Evolutionary conservation across 441 rosid species (phyloP).

Genomic region (Theobroma grandiflorum): DNA sequence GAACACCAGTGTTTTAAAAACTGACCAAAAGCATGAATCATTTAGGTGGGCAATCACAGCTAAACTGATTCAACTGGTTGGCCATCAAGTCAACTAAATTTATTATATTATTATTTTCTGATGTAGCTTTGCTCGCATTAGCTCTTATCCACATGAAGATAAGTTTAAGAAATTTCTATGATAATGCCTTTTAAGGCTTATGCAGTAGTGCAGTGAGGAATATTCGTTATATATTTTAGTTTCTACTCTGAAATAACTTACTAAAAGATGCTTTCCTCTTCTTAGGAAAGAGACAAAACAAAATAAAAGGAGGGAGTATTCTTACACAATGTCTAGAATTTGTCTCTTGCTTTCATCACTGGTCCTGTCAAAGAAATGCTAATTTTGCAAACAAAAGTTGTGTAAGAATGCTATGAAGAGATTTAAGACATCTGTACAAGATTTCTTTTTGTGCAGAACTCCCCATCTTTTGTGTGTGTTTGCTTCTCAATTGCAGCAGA

Average conservation of each 20-base stretch:
- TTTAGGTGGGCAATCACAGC: background rate
- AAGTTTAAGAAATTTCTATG: background rate
- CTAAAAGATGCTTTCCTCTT: background rate
- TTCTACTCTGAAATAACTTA: background rate
- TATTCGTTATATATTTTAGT: background rate
- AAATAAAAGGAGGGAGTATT: background rate
- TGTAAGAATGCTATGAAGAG: background rate
- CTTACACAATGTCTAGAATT: background rate
- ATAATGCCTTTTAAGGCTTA: background rate
- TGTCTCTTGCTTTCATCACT: background rate
- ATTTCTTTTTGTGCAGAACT: background rate
- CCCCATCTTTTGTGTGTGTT: background rate
- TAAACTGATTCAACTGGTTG: background rate
- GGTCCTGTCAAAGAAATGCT: background rate
- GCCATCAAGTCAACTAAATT: background rate
- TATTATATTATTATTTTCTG: background rate
- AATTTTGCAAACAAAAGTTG: background rate
- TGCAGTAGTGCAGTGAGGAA: background rate
- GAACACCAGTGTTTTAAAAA: background rate
- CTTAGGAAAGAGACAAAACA: background rate
- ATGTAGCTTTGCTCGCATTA: background rate
- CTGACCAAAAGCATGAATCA: background rate
- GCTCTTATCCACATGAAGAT: background rate
- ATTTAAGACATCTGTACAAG: background rate
- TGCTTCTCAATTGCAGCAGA: background rate